phyloP scores from a whole-genome alignment of 495 filamentous ascomycete genomes.

The Tuber umbilicatum region DNA sequence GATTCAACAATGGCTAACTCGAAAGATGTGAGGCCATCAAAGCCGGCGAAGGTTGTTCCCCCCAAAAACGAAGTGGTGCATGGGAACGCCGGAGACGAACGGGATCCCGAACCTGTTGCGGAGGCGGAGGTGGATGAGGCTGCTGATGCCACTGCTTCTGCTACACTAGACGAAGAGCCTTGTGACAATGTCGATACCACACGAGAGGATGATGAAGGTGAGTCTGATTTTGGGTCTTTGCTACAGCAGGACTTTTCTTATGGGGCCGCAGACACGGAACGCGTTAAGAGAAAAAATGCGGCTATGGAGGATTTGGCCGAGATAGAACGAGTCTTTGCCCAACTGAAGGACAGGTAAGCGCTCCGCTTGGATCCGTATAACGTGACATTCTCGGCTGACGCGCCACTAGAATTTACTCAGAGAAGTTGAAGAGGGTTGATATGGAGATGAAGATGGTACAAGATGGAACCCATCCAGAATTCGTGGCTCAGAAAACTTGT shows the following conservation, averaged over 20 bases:
- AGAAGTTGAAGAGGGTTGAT: slow-evolving; percentile 71
- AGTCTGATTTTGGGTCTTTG: slow-evolving; percentile 40
- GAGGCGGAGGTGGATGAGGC: slow-evolving; percentile 33
- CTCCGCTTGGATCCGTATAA: slow-evolving; percentile 24
- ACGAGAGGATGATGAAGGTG: slow-evolving; percentile 70
- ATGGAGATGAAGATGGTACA: slow-evolving; percentile 76
- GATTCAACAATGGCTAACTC: slow-evolving; percentile 24
- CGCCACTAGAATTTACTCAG: slow-evolving; percentile 67
- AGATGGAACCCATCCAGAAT: slow-evolving; percentile 70
- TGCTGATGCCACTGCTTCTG: slow-evolving; percentile 19
- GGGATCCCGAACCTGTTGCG: slow-evolving; percentile 24
- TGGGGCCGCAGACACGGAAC: slow-evolving; percentile 52
- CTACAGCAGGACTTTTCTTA: slow-evolving; percentile 44
- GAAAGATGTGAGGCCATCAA: slow-evolving; percentile 23
- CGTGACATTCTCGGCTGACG: slow-evolving; percentile 15
- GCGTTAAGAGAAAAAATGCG: slow-evolving; percentile 56
- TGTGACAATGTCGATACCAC: slow-evolving; percentile 50
- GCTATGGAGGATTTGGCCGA: slow-evolving; percentile 71
- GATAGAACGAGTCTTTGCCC: slow-evolving; percentile 77
- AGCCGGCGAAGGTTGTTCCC: slow-evolving; percentile 19
- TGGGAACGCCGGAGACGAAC: slow-evolving; percentile 32
- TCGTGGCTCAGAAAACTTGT: slow-evolving; percentile 73
- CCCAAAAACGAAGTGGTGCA: slow-evolving; percentile 25
- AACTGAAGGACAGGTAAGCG: slow-evolving; percentile 75
- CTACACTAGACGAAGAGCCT: slow-evolving; percentile 33